These are phyloP conservation scores for Harringtonia lauricola DNA, from an alignment of 2,329 filamentous ascomycete species.

Conservation along the genomic window DNA sequence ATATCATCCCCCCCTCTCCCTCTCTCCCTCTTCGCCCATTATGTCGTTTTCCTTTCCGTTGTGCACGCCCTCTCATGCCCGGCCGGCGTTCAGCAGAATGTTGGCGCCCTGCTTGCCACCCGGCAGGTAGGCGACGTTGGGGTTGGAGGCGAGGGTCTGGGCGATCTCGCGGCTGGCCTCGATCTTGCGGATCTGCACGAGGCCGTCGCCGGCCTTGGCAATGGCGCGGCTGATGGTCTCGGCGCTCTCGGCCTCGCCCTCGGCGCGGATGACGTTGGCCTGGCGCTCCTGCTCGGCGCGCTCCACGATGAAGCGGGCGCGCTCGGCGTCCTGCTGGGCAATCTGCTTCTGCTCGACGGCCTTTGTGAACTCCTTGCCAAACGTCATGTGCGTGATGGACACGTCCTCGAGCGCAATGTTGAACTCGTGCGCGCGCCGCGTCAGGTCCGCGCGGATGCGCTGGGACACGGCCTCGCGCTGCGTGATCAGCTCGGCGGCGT, in stretches of 20 bases:
- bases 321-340: conserved; percentile 95
- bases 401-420: conserved; percentile 99
- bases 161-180: conserved; percentile 96
- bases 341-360: conserved; percentile 99
- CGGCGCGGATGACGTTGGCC: conserved; percentile 94
- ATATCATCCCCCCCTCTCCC: no score
- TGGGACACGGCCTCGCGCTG: conserved; percentile 95
- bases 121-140: conserved; percentile 92
- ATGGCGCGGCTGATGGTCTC: conserved; percentile 89
- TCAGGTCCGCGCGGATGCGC: conserved; percentile 84
- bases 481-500: conserved; percentile 96
- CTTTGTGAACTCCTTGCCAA: conserved; percentile 96
- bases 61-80: conserved; percentile 19
- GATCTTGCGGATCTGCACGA: conserved; percentile 93
- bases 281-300: conserved; percentile 97
- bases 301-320: conserved; percentile 96
- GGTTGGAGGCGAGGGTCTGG: conserved; percentile 76
- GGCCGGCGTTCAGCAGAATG: conserved; percentile 40
- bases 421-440: conserved; percentile 90
- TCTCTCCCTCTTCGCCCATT: background rate
- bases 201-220: conserved; percentile 81
- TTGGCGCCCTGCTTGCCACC: conserved; percentile 54
- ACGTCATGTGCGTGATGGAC: conserved; percentile 99
- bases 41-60: background rate
- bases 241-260: conserved; percentile 94